phyloP scores from a whole-genome alignment of 2,329 filamentous ascomycete genomes.

The Colletotrichum gigasporum region DNA sequence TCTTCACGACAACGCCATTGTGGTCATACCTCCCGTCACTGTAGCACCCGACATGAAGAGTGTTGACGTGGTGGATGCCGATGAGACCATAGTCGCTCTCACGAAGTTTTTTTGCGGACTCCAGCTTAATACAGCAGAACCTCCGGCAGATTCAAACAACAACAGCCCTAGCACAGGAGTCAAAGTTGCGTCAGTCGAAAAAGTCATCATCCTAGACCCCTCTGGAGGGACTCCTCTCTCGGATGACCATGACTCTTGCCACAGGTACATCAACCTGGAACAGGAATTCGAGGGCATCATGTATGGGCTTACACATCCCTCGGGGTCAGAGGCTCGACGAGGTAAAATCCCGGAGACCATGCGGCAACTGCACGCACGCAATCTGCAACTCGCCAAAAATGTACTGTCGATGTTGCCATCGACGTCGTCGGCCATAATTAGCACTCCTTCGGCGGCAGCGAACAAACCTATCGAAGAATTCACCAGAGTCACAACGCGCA shows the following conservation, averaged over 20 bases:
- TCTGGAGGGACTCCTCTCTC: slow-evolving; percentile 83
- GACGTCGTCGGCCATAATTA: slow-evolving; percentile 87
- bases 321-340: slow-evolving; percentile 1
- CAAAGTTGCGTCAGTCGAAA: slow-evolving; percentile 74
- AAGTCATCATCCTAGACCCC: slow-evolving; percentile 89
- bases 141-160: slow-evolving; percentile 31
- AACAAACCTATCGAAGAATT: slow-evolving; percentile 48
- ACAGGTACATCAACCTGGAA: slow-evolving; percentile 86
- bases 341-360: slow-evolving; percentile 5
- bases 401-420: slow-evolving; percentile 81
- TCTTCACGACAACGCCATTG: slow-evolving; percentile 43
- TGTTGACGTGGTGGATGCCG: slow-evolving; percentile 52
- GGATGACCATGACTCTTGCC: slow-evolving; percentile 44
- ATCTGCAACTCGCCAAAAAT: slow-evolving; percentile 76
- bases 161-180: slow-evolving; percentile 46
- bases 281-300: slow-evolving; percentile 83
- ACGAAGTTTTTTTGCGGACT: slow-evolving; percentile 80
- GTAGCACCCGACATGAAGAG: slow-evolving; percentile 50
- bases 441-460: slow-evolving; percentile 85
- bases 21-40: slow-evolving; percentile 53
- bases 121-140: slow-evolving; percentile 48
- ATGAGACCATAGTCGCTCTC: slow-evolving; percentile 78
- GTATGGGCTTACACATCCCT: slow-evolving; percentile 59
- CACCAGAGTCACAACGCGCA: slow-evolving; percentile 61
- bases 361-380: slow-evolving; percentile 59